Conservation (phyloP, 163 green algal genomes). For the Scenedesmus sp. region DNA sequence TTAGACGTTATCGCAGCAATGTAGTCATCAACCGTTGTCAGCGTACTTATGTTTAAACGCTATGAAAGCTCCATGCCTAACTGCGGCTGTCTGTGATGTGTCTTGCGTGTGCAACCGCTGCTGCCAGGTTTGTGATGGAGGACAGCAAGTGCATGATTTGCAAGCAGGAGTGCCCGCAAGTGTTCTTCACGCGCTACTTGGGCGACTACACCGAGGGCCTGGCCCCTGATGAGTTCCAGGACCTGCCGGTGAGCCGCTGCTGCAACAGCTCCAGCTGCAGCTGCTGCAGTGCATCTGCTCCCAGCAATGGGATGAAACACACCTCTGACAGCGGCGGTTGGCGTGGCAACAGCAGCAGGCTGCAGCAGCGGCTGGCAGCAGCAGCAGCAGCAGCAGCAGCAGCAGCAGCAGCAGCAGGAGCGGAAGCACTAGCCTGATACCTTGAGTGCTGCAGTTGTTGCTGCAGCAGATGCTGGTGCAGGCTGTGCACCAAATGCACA, state of each 20-base stretch:
- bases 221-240: conserved; percentile 71
- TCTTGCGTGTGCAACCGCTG: neutral
- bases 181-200: conserved; percentile 88
- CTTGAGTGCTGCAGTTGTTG: neutral
- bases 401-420: neutral
- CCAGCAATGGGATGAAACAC: neutral
- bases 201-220: conserved; percentile 87
- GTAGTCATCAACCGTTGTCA: neutral
- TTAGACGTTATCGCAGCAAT: neutral
- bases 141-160: conserved; percentile 92
- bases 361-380: neutral
- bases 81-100: neutral
- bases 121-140: conserved; percentile 82
- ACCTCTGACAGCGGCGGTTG: neutral
- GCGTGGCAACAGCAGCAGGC: neutral
- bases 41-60: neutral
- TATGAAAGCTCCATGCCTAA: neutral
- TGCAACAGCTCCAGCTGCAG: neutral
- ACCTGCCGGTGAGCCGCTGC: conserved; percentile 70
- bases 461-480: neutral
- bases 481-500: neutral
- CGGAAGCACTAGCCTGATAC: neutral
- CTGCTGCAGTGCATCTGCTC: neutral
- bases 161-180: conserved; percentile 72
- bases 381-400: neutral